These are phyloP conservation scores for Hortiboletus campestris DNA, from an alignment of 768 basidiomycete genomes.

Conservation along the genomic window DNA sequence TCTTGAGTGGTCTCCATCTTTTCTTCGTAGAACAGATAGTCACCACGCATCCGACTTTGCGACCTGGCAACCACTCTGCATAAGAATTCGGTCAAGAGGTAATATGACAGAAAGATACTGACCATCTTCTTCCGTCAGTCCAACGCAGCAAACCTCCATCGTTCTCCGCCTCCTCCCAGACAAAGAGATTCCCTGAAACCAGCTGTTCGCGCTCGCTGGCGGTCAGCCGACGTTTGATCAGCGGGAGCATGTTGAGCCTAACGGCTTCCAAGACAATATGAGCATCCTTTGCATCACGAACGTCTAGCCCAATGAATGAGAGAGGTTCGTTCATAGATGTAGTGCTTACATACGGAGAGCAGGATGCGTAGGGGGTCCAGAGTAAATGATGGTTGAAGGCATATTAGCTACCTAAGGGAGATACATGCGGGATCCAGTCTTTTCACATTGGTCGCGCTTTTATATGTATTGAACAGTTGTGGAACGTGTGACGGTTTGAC, in stretches of 20 bases:
- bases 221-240: slow-evolving; percentile 69
- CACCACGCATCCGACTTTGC: slow-evolving; percentile 80
- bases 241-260: slow-evolving; percentile 62
- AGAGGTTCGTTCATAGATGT: not conserved
- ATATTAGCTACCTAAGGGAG: slow-evolving; percentile 8
- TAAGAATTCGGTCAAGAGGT: slow-evolving; percentile 3
- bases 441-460: slow-evolving; percentile 11
- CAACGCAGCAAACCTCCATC: slow-evolving; percentile 68
- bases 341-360: slow-evolving; percentile 27
- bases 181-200: slow-evolving; percentile 72
- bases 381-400: slow-evolving; percentile 17
- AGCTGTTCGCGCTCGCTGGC: slow-evolving; percentile 69
- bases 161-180: slow-evolving; percentile 81
- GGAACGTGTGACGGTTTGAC: slow-evolving; percentile 16
- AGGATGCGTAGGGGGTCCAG: slow-evolving; percentile 30
- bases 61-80: slow-evolving; percentile 48
- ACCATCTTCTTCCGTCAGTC: slow-evolving; percentile 84
- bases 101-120: slow-evolving; percentile 10
- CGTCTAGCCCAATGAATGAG: slow-evolving; percentile 42
- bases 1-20: slow-evolving; percentile 79
- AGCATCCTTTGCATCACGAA: slow-evolving; percentile 78
- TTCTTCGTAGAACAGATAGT: slow-evolving; percentile 82
- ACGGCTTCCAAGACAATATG: slow-evolving; percentile 77
- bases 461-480: slow-evolving; percentile 22
- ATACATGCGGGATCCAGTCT: slow-evolving; percentile 2